Conservation (phyloP, 345 rosid genomes). For the Erucastrum elatum region DNA sequence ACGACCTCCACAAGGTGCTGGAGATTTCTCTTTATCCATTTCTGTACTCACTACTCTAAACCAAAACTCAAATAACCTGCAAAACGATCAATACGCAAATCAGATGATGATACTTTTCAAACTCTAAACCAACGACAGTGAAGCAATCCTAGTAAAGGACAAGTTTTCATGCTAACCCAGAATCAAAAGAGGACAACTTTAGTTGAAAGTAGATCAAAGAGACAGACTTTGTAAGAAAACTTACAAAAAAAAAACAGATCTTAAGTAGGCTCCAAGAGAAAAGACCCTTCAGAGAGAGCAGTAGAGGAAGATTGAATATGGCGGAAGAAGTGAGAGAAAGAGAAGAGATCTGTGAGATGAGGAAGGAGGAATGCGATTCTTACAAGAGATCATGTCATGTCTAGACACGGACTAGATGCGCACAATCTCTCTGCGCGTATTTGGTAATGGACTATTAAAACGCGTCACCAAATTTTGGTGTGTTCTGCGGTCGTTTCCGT, state of each 20-base stretch:
- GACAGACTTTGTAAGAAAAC: slow-evolving; percentile 30
- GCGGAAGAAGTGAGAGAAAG: slow-evolving; percentile 19
- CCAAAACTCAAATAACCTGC: neutral
- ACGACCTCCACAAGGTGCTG: slow-evolving; percentile 53
- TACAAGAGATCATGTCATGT: slow-evolving; percentile 28
- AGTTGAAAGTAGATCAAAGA: slow-evolving; percentile 9
- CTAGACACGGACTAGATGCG: neutral
- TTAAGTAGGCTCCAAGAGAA: neutral
- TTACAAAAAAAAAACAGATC: slow-evolving; percentile 18
- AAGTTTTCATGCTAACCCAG: slow-evolving; percentile 1
- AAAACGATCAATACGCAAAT: neutral
- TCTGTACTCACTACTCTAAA: neutral
- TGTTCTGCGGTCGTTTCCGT: slow-evolving; percentile 33
- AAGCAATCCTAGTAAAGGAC: neutral
- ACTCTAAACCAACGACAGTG: neutral
- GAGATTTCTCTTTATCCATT: slow-evolving; percentile 80
- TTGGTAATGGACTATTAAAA: slow-evolving; percentile 13
- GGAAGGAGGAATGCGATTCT: slow-evolving; percentile 28
- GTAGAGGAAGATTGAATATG: neutral
- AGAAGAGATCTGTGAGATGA: slow-evolving; percentile 21
- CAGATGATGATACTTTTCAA: neutral
- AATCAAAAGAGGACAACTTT: slow-evolving; percentile 8
- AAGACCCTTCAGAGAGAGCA: neutral
- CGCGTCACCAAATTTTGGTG: slow-evolving; percentile 37
- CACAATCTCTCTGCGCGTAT: slow-evolving; percentile 2